Conservation (phyloP, 164 flowering plant species). For the Liquidambar formosana region DNA sequence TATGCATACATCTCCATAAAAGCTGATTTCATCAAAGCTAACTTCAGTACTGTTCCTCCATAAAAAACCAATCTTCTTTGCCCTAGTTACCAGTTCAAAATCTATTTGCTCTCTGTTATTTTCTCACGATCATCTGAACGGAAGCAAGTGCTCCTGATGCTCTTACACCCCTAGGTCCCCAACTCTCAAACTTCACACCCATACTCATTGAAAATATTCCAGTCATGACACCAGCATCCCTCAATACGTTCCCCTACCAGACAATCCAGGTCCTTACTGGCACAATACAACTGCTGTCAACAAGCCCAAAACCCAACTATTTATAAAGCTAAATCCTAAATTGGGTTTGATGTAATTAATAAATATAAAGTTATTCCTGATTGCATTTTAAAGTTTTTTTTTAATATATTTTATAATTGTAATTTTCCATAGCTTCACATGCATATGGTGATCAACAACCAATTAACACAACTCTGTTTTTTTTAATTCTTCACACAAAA, state of each 20-base stretch:
- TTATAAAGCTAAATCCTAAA: neutral
- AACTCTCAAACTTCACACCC: too few relatives aligned
- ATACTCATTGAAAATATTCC: too few relatives aligned
- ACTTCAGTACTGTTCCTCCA: neutral
- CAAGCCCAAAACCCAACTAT: neutral
- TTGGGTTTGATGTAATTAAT: neutral
- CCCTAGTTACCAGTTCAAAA: too few relatives aligned
- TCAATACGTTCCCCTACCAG: too few relatives aligned
- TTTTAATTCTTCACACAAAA: too few relatives aligned
- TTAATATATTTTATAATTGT: neutral
- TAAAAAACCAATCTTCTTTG: too few relatives aligned
- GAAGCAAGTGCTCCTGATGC: too few relatives aligned
- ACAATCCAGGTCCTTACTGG: neutral
- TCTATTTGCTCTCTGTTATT: too few relatives aligned
- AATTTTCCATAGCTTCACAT: neutral
- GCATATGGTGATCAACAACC: neutral
- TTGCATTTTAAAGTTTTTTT: neutral
- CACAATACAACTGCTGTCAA: neutral
- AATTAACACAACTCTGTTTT: neutral
- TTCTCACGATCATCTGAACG: too few relatives aligned
- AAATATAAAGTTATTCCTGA: neutral
- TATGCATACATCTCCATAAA: neutral
- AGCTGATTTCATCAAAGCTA: neutral
- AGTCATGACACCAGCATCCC: too few relatives aligned
- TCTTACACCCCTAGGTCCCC: too few relatives aligned